Percentiles rank a stretch among this genome's conserved stretches.
Evolutionary conservation across 164 flowering plant species (phyloP).

Genomic region (Kalanchoe fedtschenkoi): DNA sequence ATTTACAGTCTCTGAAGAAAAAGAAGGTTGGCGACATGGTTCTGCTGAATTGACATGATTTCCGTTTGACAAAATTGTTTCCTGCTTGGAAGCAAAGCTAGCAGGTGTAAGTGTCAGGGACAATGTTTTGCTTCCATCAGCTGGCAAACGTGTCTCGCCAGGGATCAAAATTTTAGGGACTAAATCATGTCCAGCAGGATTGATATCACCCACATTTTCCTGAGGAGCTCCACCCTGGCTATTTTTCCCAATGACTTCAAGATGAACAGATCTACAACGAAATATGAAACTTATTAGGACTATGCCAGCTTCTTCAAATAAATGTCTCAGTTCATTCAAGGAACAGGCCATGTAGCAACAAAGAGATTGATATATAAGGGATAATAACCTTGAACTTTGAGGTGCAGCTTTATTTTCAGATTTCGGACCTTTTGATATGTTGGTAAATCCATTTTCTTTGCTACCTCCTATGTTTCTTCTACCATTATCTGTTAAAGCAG

Average conservation of each 20-base stretch:
- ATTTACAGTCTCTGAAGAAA: neutral
- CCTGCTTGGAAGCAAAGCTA: neutral
- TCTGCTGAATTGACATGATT: no score
- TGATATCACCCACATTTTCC: neutral
- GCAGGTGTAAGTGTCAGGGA: neutral
- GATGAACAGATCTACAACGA: neutral
- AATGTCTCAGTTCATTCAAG: neutral
- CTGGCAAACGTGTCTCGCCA: neutral
- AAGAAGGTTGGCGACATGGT: neutral
- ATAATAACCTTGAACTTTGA: slow-evolving; percentile 19
- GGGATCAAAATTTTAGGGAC: neutral
- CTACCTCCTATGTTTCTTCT: slow-evolving; percentile 19
- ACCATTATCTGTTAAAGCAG: slow-evolving; percentile 15
- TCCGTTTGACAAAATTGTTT: neutral
- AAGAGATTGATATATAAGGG: neutral
- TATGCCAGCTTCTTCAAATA: neutral
- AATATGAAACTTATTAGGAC: neutral
- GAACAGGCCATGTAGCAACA: neutral
- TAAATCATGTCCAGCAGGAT: neutral
- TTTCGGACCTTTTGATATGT: slow-evolving; percentile 13
- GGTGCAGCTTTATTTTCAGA: slow-evolving; percentile 8
- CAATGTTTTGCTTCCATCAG: neutral
- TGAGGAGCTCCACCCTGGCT: neutral
- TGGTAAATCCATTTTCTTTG: slow-evolving; percentile 24
- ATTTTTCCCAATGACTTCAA: neutral